Base-by-base conservation (phyloP, 2,329 filamentous ascomycete species). In the Coniella vitis region DNA sequence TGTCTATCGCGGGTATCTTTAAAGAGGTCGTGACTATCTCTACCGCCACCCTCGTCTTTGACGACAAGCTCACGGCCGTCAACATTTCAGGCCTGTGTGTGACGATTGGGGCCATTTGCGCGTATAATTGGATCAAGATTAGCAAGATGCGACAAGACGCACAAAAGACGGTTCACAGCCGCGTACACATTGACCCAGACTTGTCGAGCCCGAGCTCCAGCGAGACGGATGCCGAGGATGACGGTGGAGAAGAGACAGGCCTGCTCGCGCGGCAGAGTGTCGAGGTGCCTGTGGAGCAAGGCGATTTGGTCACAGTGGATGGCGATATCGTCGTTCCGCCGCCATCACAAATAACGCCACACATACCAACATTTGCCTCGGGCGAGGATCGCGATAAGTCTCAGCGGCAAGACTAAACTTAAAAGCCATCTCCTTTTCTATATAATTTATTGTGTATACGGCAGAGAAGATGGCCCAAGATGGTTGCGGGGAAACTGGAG, bases 1-100 rank as follows among this genome's bases (percentile, higher is more conserved):
- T 98, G 39, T 94, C 87, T 45, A 96, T 98, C 58, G 95, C 90
- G 54, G 93, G 93, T 53, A 97, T 98, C 54, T 97, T 98, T 75
- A 98, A 98, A 66, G 93, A 98, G 70, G 93, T 97, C 36, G 84
- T 98, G 48, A 98, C 93, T 13, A 97, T 98, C 60, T 84, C 81
- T 36, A 90, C 89, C 1, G 91, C 91, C 0, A 86, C 89, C 8
- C 65, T 94, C 22, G 82, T 95, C 4, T 98, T 96, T 71, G 79
- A 93, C 59, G 93, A 98, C 63, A 80, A 78, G 42, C 78, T 98
- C 39, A 96, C 90, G 0, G 73, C 84, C 0, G 81, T 98, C 71
- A 98, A 98, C 65, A 72, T 96, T 9, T 78, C 86, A 14, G 93
- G 93, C 7, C 73, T 98, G 12, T 62, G 94, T n/a, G 82, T 95